Percentiles rank a stretch among this genome's conserved stretches.
phyloP scores from a whole-genome alignment of 2,329 filamentous ascomycete species.

The Fusarium virguliforme region DNA sequence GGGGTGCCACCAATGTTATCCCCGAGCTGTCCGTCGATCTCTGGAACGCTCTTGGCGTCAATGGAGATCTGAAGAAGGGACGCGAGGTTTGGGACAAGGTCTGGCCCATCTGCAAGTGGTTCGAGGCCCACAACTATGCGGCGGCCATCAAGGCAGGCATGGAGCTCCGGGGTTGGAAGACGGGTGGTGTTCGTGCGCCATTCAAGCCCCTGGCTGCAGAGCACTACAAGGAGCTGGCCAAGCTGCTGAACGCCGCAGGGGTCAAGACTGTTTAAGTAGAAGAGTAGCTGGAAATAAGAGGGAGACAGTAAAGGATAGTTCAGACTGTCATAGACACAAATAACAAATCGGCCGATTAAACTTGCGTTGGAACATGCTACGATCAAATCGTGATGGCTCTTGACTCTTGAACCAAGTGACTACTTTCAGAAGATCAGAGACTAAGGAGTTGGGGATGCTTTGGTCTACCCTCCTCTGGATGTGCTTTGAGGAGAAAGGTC shows the following conservation, averaged over 20 bases:
- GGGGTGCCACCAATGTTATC: conserved; percentile 65
- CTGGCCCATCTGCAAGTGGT: conserved; percentile 63
- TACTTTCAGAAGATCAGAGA: no score
- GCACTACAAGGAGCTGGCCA: conserved; percentile 2
- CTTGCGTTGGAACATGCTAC: background rate
- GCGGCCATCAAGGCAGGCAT: conserved; percentile 64
- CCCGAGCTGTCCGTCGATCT: conserved; percentile 63
- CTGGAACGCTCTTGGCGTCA: conserved; percentile 57
- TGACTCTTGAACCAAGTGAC: no score
- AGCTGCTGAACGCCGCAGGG: background rate
- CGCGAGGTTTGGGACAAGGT: conserved; percentile 63
- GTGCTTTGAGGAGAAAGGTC: no score
- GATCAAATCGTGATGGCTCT: no score
- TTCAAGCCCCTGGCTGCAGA: background rate
- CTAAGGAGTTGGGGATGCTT: no score
- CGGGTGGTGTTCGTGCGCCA: conserved; percentile 63
- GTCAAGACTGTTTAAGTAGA: background rate
- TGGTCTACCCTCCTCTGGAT: no score
- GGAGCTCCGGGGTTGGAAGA: conserved; percentile 60
- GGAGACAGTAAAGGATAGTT: background rate
- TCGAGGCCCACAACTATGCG: conserved; percentile 63
- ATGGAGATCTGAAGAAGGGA: conserved; percentile 58
- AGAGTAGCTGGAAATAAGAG: background rate
- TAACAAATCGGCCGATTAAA: no score
- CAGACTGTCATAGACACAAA: no score